Evolutionary conservation across 495 filamentous ascomycete species (phyloP).

Genomic region (Neurospora sp.): DNA sequence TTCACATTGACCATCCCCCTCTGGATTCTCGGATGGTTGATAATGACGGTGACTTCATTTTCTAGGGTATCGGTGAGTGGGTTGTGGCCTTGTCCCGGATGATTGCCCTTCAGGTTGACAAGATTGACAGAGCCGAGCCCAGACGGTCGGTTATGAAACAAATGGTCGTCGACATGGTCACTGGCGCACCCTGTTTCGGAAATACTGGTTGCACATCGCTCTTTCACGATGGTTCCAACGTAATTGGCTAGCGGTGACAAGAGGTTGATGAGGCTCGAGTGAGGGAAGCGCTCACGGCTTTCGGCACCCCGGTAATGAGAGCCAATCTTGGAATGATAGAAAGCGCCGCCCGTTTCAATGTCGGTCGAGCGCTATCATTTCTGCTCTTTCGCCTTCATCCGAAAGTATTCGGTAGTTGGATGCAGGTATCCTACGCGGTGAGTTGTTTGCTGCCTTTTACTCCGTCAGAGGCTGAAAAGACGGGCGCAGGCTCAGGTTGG

Average conservation of each 20-base stretch:
- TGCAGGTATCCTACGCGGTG: neutral
- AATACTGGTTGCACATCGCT: neutral
- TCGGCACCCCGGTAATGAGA: neutral
- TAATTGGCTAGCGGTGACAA: neutral
- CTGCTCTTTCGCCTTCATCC: neutral
- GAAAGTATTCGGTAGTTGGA: neutral
- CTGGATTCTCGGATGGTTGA: neutral
- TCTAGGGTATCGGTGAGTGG: neutral
- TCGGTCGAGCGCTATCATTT: neutral
- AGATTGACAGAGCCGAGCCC: neutral
- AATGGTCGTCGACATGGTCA: neutral
- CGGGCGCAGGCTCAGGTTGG: neutral
- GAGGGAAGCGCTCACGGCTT: neutral
- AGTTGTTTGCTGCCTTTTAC: neutral
- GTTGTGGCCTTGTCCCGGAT: neutral
- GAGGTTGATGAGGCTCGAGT: neutral
- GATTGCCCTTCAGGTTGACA: neutral
- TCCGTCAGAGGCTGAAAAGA: neutral
- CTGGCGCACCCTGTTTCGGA: neutral
- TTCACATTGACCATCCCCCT: neutral
- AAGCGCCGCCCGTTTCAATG: neutral
- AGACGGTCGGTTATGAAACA: neutral
- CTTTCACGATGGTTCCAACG: neutral
- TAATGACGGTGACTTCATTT: neutral
- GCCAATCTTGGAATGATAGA: neutral